Evolutionary conservation across 2,329 filamentous ascomycete species (phyloP).

Genomic region (Calonectria hongkongensis): DNA sequence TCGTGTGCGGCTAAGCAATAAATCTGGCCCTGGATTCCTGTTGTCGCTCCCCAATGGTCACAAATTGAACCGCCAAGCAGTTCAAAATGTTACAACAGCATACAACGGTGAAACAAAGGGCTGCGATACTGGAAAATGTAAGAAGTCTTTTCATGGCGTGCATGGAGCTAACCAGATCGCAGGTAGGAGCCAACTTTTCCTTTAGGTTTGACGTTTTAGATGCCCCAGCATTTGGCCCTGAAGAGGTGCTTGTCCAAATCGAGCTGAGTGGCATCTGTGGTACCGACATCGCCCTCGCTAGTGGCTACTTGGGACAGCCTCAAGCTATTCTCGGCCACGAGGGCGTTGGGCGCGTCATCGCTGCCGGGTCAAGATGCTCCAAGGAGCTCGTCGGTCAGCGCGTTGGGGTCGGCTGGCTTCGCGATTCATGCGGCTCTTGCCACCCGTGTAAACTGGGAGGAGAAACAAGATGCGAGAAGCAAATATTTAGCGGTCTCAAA

Average conservation of each 20-base stretch:
- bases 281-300: conserved; percentile 62
- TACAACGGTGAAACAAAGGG: background rate
- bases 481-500: conserved; percentile 12
- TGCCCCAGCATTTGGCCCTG: conserved; percentile 45
- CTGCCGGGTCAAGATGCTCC: conserved; percentile 59
- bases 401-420: conserved; percentile 62
- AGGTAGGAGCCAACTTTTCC: conserved; percentile 7
- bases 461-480: conserved; percentile 29
- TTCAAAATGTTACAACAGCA: background rate
- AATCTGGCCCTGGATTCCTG: background rate
- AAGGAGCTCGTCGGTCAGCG: conserved; percentile 57
- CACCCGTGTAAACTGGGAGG: conserved; percentile 26
- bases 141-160: background rate
- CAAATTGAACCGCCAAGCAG: background rate
- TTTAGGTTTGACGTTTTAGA: background rate
- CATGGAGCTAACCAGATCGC: background rate
- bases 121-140: conserved; percentile 10
- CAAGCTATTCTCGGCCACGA: conserved; percentile 65
- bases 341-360: conserved; percentile 63
- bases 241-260: conserved; percentile 59
- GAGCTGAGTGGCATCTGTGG: conserved; percentile 62
- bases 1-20: background rate
- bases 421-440: conserved; percentile 32
- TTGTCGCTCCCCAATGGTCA: background rate
- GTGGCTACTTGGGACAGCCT: conserved; percentile 60